These are phyloP conservation scores for Tolypocladium nubicola DNA, from an alignment of 2,329 filamentous ascomycete species.

Conservation along the genomic window DNA sequence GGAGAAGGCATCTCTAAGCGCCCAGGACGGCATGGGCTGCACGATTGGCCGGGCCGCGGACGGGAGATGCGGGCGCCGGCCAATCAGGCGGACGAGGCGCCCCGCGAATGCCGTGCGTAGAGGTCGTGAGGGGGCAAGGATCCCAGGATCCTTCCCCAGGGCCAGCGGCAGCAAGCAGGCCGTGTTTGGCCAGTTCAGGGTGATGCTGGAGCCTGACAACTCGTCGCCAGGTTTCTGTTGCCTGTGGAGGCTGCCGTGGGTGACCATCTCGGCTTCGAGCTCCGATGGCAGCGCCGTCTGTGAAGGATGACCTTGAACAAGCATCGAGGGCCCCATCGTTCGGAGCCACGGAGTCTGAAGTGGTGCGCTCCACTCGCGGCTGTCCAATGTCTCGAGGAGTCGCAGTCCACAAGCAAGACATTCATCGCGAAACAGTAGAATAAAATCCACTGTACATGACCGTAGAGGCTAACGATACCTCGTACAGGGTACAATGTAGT, in stretches of 20 bases:
- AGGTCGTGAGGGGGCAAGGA: neutral
- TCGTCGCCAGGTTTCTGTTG: neutral
- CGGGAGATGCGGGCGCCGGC: constrained; percentile 7
- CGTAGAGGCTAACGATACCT: neutral
- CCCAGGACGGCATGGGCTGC: constrained; percentile 13
- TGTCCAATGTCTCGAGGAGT: no score
- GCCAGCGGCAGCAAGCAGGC: neutral
- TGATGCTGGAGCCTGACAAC: neutral
- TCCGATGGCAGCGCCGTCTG: neutral
- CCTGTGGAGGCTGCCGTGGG: neutral
- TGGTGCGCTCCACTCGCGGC: no score
- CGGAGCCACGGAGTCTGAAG: no score
- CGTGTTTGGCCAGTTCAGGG: neutral
- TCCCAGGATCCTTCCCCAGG: neutral
- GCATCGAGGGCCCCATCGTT: no score
- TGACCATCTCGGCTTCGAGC: neutral
- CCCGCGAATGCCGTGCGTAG: neutral
- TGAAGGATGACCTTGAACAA: neutral
- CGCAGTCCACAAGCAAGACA: no score
- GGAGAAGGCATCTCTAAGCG: constrained; percentile 17
- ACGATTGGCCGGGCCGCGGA: constrained; percentile 15
- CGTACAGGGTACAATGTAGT: neutral
- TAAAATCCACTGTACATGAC: neutral
- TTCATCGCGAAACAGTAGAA: neutral
- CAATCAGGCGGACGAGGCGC: constrained; percentile 10